Conservation (phyloP, 345 rosid species). For the Cochlearia excelsa region DNA sequence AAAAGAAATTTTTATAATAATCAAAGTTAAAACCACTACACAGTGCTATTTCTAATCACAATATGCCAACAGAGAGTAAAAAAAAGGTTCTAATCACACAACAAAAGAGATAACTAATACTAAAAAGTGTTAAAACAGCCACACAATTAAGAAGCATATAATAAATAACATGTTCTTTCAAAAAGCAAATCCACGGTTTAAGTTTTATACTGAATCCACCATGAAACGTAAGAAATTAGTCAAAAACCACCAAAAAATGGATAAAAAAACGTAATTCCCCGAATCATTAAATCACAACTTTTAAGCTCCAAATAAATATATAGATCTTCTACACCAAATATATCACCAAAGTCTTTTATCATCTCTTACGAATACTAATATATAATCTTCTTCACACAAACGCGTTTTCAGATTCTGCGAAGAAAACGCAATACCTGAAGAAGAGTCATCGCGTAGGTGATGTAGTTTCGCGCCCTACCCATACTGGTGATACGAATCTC, state of each 20-base stretch:
- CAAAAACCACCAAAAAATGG: not conserved
- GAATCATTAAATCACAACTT: not conserved
- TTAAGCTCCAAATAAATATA: not conserved
- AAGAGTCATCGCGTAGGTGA: conserved; percentile 79
- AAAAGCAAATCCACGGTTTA: not conserved
- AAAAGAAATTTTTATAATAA: not conserved
- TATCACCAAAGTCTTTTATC: not conserved
- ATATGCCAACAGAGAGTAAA: not conserved
- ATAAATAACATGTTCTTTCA: not conserved
- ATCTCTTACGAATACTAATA: too few species aligned
- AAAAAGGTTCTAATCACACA: not conserved
- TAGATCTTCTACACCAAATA: not conserved
- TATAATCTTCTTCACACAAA: not conserved
- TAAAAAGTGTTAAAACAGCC: not conserved
- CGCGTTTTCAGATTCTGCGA: conserved; percentile 1
- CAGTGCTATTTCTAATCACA: not conserved
- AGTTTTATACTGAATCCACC: not conserved
- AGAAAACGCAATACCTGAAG: conserved; percentile 50
- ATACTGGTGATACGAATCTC: conserved; percentile 87
- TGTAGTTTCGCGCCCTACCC: conserved; percentile 83
- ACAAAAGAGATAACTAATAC: not conserved
- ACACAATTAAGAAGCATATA: not conserved
- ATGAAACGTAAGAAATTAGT: not conserved
- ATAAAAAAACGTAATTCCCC: not conserved
- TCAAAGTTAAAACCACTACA: not conserved